Evolutionary conservation across 805 yeast genomes (phyloP).

Genomic region (Spathaspora arborariae): DNA sequence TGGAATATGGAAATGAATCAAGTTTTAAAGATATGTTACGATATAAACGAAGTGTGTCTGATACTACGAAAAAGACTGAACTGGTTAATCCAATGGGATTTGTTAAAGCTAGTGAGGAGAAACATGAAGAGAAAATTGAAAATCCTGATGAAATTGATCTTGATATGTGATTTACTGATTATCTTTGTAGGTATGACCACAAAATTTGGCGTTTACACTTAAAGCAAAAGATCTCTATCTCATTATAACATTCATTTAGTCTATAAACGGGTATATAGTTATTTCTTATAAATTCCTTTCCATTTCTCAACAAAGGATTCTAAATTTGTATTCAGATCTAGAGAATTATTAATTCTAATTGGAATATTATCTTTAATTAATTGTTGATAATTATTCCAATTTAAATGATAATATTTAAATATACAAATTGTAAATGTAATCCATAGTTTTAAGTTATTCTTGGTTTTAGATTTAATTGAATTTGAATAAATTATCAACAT

Average conservation of each 20-base stretch:
- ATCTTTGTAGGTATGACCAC: too few species aligned
- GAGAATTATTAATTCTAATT: conserved; percentile 33
- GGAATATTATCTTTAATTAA: conserved; percentile 31
- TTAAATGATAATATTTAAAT: conserved; percentile 38
- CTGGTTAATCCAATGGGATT: conserved; percentile 44
- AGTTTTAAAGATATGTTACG: conserved; percentile 73
- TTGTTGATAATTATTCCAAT: conserved; percentile 36
- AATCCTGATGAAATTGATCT: conserved; percentile 64
- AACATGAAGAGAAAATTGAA: background rate
- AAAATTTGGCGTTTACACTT: too few species aligned
- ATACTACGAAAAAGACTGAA: background rate
- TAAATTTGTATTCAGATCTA: conserved; percentile 30
- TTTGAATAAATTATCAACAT: conserved; percentile 30
- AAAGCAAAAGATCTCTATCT: too few species aligned
- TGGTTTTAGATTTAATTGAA: conserved; percentile 27
- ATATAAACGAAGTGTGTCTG: conserved; percentile 42
- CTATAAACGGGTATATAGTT: background rate
- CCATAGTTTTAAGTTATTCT: conserved; percentile 25
- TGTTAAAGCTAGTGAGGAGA: conserved; percentile 31
- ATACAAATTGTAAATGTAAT: conserved; percentile 31
- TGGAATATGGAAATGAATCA: conserved; percentile 64
- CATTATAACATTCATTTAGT: background rate
- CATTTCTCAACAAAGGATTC: conserved; percentile 37
- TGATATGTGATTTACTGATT: conserved; percentile 31
- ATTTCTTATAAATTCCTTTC: conserved; percentile 23